phyloP scores from a whole-genome alignment of 176 grass and related monocot genomes.

The Chrysopogon serrulatus region DNA sequence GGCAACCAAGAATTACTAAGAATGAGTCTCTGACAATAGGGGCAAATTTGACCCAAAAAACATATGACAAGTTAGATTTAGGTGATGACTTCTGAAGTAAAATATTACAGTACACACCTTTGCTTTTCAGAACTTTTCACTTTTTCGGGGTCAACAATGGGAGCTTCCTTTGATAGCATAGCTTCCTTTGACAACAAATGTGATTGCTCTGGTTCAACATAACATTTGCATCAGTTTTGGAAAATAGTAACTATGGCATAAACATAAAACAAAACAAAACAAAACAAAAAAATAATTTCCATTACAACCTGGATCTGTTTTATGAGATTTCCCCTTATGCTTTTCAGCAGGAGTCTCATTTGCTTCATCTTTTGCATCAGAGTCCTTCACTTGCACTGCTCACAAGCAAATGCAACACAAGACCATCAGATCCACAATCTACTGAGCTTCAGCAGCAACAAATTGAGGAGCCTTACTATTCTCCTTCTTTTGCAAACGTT shows the following conservation, averaged over 20 bases:
- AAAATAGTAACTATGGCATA: slow-evolving; percentile 3
- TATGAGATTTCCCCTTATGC: slow-evolving; percentile 12
- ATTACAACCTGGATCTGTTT: slow-evolving; percentile 42
- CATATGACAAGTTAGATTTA: slow-evolving; percentile 1
- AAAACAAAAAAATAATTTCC: not conserved
- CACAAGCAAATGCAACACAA: not conserved
- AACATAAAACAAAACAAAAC: slow-evolving; percentile 6
- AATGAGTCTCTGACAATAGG: not conserved
- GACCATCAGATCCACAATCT: slow-evolving; percentile 2
- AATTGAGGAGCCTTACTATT: slow-evolving; percentile 43
- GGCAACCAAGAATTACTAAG: too few relatives aligned
- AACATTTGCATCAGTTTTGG: slow-evolving; percentile 16
- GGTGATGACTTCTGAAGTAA: slow-evolving; percentile 2
- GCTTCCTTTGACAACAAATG: slow-evolving; percentile 14
- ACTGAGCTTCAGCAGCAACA: slow-evolving; percentile 7
- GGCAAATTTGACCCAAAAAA: not conserved
- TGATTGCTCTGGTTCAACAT: slow-evolving; percentile 23
- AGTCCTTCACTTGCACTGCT: slow-evolving; percentile 41
- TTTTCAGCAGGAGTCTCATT: slow-evolving; percentile 22
- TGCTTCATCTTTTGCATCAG: slow-evolving; percentile 38
- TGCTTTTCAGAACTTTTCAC: slow-evolving; percentile 76
- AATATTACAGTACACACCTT: slow-evolving; percentile 46
- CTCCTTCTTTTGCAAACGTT: slow-evolving; percentile 60
- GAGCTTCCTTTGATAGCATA: slow-evolving; percentile 10
- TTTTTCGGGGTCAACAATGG: slow-evolving; percentile 26